A percentile compares a stretch with the other conserved stretches of the same genome.
Evolutionary conservation across 148 eudicot species (phyloP).

Genomic region (Rhododendron vialii): DNA sequence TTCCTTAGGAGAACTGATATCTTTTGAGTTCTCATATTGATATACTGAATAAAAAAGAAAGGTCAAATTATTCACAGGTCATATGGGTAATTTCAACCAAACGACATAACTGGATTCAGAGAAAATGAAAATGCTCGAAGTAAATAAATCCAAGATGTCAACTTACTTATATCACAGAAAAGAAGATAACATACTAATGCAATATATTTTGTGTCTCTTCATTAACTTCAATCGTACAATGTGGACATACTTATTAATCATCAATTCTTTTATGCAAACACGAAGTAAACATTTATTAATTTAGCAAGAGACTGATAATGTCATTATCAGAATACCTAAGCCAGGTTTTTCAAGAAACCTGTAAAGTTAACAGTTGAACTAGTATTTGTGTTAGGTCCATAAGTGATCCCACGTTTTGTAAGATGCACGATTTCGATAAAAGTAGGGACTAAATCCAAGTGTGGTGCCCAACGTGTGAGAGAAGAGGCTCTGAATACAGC

Average conservation of each 20-base stretch:
- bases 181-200: neutral
- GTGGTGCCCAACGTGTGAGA: neutral
- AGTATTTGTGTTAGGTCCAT: neutral
- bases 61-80: neutral
- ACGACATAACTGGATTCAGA: neutral
- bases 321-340: neutral
- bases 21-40: slow-evolving; percentile 79
- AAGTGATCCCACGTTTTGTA: neutral
- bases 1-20: slow-evolving; percentile 82
- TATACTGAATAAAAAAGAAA: slow-evolving; percentile 49
- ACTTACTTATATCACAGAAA: neutral
- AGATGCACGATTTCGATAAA: neutral
- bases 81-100: neutral
- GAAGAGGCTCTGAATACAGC: neutral
- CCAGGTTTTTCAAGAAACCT: neutral
- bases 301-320: neutral
- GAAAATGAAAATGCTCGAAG: neutral
- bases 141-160: neutral
- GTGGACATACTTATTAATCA: neutral
- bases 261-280: neutral
- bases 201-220: neutral
- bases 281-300: neutral
- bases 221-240: neutral
- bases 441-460: neutral
- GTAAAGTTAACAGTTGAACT: neutral